Percentiles rank a stretch among this genome's conserved stretches.
These are phyloP conservation scores for Avena sativa DNA, from an alignment of 176 grass and related monocot genomes.

Conservation along the genomic window DNA sequence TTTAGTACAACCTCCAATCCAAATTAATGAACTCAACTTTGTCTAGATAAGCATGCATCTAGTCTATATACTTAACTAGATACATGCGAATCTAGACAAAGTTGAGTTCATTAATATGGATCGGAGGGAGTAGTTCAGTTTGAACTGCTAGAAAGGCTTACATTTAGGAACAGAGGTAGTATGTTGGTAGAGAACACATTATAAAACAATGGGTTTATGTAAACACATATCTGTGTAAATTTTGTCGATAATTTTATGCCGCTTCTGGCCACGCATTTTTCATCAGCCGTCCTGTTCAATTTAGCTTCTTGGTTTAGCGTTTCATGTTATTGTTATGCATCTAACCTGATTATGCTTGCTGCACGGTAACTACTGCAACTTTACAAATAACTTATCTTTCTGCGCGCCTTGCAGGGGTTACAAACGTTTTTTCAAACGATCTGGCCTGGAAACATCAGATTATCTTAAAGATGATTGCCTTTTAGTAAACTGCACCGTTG, in stretches of 20 bases:
- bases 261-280: background rate
- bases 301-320: slow-evolving; percentile 14
- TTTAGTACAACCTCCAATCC: too few species aligned
- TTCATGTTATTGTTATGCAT: background rate
- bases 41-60: too few species aligned
- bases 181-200: background rate
- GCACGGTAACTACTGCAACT: background rate
- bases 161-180: too few species aligned
- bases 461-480: slow-evolving; percentile 99
- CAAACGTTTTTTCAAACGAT: slow-evolving; percentile 91
- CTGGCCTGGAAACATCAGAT: slow-evolving; percentile 89
- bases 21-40: too few species aligned
- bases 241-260: slow-evolving; percentile 9
- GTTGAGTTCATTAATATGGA: too few species aligned
- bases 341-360: background rate
- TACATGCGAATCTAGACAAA: too few species aligned
- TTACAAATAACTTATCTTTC: slow-evolving; percentile 22
- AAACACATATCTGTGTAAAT: slow-evolving; percentile 2
- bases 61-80: too few species aligned
- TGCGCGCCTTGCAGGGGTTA: slow-evolving; percentile 77
- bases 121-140: too few species aligned
- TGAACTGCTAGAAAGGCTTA: too few species aligned
- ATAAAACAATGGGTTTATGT: background rate
- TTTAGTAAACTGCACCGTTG: slow-evolving; percentile 88
- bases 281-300: too few species aligned